Conservation (phyloP, 345 rosid genomes). For the Arabidopsis suecica region DNA sequence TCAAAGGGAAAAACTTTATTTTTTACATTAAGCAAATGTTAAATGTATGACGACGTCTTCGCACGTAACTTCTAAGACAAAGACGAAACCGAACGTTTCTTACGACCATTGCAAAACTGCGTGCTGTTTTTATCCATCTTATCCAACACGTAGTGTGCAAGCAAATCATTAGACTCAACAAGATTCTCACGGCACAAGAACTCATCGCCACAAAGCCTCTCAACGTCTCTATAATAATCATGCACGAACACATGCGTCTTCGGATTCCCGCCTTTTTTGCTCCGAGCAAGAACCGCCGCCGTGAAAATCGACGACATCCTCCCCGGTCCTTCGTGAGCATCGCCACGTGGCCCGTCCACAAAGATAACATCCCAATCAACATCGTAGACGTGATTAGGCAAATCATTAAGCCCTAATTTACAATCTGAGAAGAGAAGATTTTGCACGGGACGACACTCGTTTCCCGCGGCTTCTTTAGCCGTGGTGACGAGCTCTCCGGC, state of each 20-base stretch:
- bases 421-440: constrained; percentile 91
- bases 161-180: constrained; percentile 66
- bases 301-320: constrained; percentile 94
- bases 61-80: constrained; percentile 12
- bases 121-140: constrained; percentile 67
- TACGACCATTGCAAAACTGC: constrained; percentile 31
- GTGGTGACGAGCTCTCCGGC: constrained; percentile 59
- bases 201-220: constrained; percentile 80
- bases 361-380: constrained; percentile 94
- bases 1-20: neutral
- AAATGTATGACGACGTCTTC: constrained; percentile 31
- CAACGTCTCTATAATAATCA: constrained; percentile 80
- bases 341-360: constrained; percentile 92
- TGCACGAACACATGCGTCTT: constrained; percentile 92
- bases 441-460: constrained; percentile 92
- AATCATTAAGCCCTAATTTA: constrained; percentile 78
- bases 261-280: constrained; percentile 64
- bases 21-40: constrained; percentile 50
- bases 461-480: constrained; percentile 59
- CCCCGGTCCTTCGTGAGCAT: constrained; percentile 69
- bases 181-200: constrained; percentile 82
- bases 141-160: constrained; percentile 90
- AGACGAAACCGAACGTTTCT: constrained; percentile 40
- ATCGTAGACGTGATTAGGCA: constrained; percentile 93
- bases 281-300: constrained; percentile 85